Evolutionary conservation across 345 rosid genomes (phyloP).

Genomic region (Excoecaria agallocha): DNA sequence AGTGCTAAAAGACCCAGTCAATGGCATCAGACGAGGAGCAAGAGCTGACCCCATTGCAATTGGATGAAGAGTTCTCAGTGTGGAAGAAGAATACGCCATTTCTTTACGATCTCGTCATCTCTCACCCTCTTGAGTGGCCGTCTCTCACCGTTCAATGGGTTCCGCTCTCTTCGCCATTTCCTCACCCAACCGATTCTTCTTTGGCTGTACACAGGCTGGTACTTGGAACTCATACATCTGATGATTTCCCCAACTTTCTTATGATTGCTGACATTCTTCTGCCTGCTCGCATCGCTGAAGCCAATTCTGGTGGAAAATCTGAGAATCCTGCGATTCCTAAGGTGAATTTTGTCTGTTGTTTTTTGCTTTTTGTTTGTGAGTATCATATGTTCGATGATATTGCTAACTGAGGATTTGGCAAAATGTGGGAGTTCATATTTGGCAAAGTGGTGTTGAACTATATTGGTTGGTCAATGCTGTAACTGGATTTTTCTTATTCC

Average conservation of each 20-base stretch:
- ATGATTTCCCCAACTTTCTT: slow-evolving; percentile 60
- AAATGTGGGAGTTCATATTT: background rate
- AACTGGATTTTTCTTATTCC: background rate
- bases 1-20: background rate
- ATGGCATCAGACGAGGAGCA: slow-evolving; percentile 47
- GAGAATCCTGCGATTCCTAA: slow-evolving; percentile 56
- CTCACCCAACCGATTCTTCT: slow-evolving; percentile 40
- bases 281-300: slow-evolving; percentile 49
- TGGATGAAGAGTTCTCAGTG: slow-evolving; percentile 76
- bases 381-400: slow-evolving; percentile 42
- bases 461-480: background rate
- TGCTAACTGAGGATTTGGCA: background rate
- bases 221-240: slow-evolving; percentile 88
- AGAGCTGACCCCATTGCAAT: slow-evolving; percentile 39
- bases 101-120: slow-evolving; percentile 80
- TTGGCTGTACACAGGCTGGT: slow-evolving; percentile 65
- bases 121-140: slow-evolving; percentile 93
- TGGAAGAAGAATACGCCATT: slow-evolving; percentile 95
- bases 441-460: background rate
- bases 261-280: slow-evolving; percentile 74
- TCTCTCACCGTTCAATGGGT: slow-evolving; percentile 97
- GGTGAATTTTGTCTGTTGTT: slow-evolving; percentile 26
- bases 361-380: slow-evolving; percentile 5
- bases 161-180: slow-evolving; percentile 45
- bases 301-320: slow-evolving; percentile 26